A percentile compares a stretch with the other conserved stretches of the same genome.
Evolutionary conservation across 2,329 filamentous ascomycete genomes (phyloP).

Genomic region (Microdochium paspali): DNA sequence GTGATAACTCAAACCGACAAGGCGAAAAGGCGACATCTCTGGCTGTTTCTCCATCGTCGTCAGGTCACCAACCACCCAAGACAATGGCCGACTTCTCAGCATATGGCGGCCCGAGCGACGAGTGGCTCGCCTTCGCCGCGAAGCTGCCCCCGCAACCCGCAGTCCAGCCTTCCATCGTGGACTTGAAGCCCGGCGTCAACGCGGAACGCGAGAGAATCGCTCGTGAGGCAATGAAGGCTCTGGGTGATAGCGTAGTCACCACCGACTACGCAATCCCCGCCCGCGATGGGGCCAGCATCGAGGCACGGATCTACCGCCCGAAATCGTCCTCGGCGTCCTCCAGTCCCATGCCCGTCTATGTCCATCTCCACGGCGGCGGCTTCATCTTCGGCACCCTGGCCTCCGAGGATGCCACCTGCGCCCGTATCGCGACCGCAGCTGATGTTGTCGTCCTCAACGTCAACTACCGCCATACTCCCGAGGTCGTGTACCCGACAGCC

Average conservation of each 20-base stretch:
- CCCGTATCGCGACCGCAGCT: constrained; percentile 30
- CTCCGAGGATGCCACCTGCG: constrained; percentile 43
- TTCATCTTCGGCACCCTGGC: constrained; percentile 44
- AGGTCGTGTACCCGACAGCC: constrained; percentile 38
- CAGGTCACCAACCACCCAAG: background rate
- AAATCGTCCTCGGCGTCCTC: constrained; percentile 10
- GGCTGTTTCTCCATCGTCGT: too few relatives aligned
- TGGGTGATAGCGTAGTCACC: constrained; percentile 17
- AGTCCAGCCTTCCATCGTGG: constrained; percentile 7
- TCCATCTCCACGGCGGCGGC: constrained; percentile 46
- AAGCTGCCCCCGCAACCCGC: constrained; percentile 16
- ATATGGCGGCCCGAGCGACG: constrained; percentile 29
- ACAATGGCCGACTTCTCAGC: background rate
- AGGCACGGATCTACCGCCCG: constrained; percentile 37
- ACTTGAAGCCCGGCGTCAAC: constrained; percentile 17
- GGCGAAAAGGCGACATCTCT: too few relatives aligned
- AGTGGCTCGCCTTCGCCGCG: constrained; percentile 31
- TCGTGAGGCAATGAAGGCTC: constrained; percentile 15
- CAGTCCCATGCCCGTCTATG: constrained; percentile 34
- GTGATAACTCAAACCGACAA: too few relatives aligned
- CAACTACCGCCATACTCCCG: constrained; percentile 50
- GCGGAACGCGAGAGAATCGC: constrained; percentile 20
- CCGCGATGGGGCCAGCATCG: constrained; percentile 32
- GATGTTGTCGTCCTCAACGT: constrained; percentile 40
- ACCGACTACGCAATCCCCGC: constrained; percentile 27